Evolutionary conservation across 257 asterid genomes (phyloP), one percentile per base, ranked within the genome.

Genomic region (Rhazya stricta): DNA sequence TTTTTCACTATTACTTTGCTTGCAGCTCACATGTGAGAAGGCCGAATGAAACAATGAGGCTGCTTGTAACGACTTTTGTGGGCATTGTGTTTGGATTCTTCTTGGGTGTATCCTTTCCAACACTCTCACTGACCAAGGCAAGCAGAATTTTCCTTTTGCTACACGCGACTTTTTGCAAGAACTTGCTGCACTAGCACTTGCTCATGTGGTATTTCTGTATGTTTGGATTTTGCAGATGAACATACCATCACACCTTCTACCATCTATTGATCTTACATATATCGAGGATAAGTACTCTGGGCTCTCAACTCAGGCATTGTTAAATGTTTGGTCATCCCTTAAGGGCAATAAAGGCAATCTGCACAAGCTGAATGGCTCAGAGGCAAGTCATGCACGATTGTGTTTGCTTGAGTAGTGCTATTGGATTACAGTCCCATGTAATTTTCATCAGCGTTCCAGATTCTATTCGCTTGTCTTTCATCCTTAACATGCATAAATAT

Each of bases 61-160:
- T 94, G 16, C 74, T 90, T 30, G 79, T 88, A 34, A 90, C 96
- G 19, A 88, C 96, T 69, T 81, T 88, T 27, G 88, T 89, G 76
- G 99, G 96, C 69, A 78, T 88, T 70, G 85, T 92, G 53, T 77
- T 89, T 67, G 99, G 97, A 71, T 94, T 90, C 88, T 88, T 88
- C 79, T 74, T 94, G 77, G 99, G 97, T 42, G 95, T 85, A 87
- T 88, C 97, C n/a, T 90, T 88, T 79, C 99, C 97, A 19, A 74
- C 88, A 65, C 79, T 86, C 77, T 81, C 95, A 67, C 56, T 87
- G 76, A 72, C 93, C 65, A 94, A 94, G 97, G 99, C 86, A 86
- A 25, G 95, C 67, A 32, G 46, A 50, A 58, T 37, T 42, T 61
- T 69, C 48, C 67, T 25, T 32, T 46, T 30, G 72, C 30, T 73